Conservation (phyloP, 371 early-diverging fungal genomes). For the Smittium culicis region DNA sequence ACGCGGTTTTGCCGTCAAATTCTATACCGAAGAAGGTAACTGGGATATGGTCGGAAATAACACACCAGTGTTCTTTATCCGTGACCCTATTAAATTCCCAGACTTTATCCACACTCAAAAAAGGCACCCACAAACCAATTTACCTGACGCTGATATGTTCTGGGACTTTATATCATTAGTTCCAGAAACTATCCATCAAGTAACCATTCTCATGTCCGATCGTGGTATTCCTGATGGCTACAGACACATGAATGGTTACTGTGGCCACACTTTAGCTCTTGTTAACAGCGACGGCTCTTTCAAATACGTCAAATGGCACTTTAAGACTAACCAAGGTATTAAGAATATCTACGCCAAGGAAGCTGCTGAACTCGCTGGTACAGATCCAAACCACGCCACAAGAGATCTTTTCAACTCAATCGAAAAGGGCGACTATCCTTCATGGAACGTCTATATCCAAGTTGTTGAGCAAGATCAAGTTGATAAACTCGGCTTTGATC, state of each 20-base stretch:
- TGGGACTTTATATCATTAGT: slow-evolving; percentile 68
- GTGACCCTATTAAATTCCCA: slow-evolving; percentile 66
- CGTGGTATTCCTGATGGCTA: slow-evolving; percentile 68
- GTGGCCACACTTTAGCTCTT: slow-evolving; percentile 60
- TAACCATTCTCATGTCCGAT: slow-evolving; percentile 61
- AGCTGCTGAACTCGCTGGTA: slow-evolving; percentile 42
- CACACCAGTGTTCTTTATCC: slow-evolving; percentile 52
- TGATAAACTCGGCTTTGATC: slow-evolving; percentile 53
- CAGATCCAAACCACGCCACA: slow-evolving; percentile 58
- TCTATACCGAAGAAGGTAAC: slow-evolving; percentile 65
- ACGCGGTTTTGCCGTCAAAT: slow-evolving; percentile 62
- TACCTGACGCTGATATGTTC: slow-evolving; percentile 38
- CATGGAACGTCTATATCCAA: slow-evolving; percentile 62
- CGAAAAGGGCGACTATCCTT: slow-evolving; percentile 51
- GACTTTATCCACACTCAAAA: slow-evolving; percentile 75
- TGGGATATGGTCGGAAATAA: slow-evolving; percentile 66
- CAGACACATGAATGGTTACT: slow-evolving; percentile 66
- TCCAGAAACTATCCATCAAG: slow-evolving; percentile 66
- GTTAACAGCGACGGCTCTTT: slow-evolving; percentile 52
- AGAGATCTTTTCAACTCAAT: slow-evolving; percentile 63
- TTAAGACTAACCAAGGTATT: slow-evolving; percentile 66
- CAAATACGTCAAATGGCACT: slow-evolving; percentile 75
- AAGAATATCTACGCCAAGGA: slow-evolving; percentile 52
- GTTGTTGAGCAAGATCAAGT: slow-evolving; percentile 58
- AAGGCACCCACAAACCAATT: slow-evolving; percentile 57